Conservation (phyloP, 2,329 filamentous ascomycete genomes). For the Colletotrichum sp. region DNA sequence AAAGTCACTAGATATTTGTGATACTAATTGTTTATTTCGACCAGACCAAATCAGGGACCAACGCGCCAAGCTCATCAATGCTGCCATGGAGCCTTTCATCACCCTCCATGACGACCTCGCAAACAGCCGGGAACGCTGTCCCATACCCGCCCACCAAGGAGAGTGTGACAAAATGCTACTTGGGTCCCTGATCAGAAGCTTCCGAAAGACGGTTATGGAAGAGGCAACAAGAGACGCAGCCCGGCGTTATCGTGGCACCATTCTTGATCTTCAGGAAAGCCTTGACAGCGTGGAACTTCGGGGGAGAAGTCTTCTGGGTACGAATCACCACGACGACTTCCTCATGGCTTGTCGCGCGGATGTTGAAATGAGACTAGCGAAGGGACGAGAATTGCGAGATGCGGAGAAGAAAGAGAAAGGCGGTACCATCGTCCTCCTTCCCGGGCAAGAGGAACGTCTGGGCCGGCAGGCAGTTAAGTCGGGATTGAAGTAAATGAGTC, state of each 20-base stretch:
- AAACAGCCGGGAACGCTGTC: too few relatives aligned
- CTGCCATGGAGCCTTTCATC: background rate
- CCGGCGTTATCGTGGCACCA: background rate
- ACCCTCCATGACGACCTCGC: background rate
- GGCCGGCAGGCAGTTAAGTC: background rate
- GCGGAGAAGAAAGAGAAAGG: too few relatives aligned
- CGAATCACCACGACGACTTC: too few relatives aligned
- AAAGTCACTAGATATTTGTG: rapidly evolving
- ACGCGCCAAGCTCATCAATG: background rate
- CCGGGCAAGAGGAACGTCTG: background rate
- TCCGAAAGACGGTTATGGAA: background rate
- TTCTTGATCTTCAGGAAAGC: background rate
- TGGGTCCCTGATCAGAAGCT: background rate
- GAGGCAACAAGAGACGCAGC: background rate
- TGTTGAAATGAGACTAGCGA: too few relatives aligned
- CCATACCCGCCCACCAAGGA: too few relatives aligned
- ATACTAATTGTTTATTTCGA: background rate
- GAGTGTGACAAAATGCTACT: background rate
- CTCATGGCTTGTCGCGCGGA: too few relatives aligned
- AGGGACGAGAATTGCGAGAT: too few relatives aligned
- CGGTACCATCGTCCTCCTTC: background rate
- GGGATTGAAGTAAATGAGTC: background rate
- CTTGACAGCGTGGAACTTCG: background rate
- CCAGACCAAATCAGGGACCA: background rate
- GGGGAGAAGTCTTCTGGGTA: too few relatives aligned